Evolutionary conservation across 768 basidiomycete species (phyloP).

Genomic region (Mycena olivaceomarginata): DNA sequence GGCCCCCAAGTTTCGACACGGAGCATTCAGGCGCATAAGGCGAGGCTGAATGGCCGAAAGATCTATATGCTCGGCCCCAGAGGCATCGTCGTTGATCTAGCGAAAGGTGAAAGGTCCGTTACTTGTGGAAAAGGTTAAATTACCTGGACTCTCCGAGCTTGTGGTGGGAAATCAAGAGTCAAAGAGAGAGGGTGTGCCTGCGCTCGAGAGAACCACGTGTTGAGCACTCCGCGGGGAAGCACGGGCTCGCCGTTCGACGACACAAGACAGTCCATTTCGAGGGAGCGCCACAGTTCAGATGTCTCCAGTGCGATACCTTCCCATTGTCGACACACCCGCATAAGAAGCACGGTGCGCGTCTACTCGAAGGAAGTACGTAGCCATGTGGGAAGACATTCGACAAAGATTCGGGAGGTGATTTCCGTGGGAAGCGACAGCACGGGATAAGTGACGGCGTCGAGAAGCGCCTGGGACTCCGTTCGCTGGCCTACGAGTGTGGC

Average conservation of each 20-base stretch:
- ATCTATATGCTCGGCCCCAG: background rate
- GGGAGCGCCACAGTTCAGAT: conserved; percentile 7
- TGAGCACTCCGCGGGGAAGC: conserved; percentile 4
- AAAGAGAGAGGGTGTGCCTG: conserved; percentile 7
- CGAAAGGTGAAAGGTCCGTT: conserved; percentile 3
- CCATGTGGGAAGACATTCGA: conserved; percentile 9
- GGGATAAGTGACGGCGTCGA: conserved; percentile 6
- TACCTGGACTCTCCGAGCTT: conserved; percentile 7
- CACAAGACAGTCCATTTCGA: background rate
- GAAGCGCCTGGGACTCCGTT: background rate
- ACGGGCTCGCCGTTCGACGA: conserved; percentile 1
- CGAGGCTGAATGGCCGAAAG: conserved; percentile 3
- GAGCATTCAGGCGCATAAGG: background rate
- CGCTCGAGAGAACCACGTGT: conserved; percentile 5
- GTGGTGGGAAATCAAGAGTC: conserved; percentile 9
- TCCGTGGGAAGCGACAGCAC: conserved; percentile 5
- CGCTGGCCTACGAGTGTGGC: background rate
- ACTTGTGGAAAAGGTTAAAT: background rate
- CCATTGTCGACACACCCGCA: conserved; percentile 7
- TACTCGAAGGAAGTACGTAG: conserved; percentile 5
- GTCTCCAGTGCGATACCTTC: conserved; percentile 3
- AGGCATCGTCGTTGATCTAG: background rate
- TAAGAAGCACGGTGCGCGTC: conserved; percentile 8
- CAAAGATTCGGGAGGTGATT: conserved; percentile 9
- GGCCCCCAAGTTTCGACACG: background rate